These are phyloP conservation scores for Diplodia sapinea DNA, from an alignment of 2,329 filamentous ascomycete genomes.

Conservation along the genomic window DNA sequence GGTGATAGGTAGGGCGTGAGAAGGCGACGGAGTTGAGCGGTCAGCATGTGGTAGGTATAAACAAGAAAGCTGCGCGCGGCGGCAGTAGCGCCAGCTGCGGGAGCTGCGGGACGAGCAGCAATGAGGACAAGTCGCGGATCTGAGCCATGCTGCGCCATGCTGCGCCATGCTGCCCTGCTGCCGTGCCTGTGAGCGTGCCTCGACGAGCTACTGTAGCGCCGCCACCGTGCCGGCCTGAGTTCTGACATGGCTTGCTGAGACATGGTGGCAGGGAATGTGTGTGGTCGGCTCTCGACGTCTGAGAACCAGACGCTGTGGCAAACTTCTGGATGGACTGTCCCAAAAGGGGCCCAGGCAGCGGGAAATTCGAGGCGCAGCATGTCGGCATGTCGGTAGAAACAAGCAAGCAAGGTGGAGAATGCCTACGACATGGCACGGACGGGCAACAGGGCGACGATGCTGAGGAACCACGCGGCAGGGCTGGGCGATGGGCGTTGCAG, in stretches of 20 bases:
- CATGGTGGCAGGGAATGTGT: neutral
- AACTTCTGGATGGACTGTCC: neutral
- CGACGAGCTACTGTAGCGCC: slow-evolving; percentile 12
- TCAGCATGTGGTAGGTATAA: slow-evolving; percentile 8
- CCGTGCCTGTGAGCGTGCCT: neutral
- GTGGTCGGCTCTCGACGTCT: neutral
- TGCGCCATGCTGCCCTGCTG: neutral
- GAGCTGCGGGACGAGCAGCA: slow-evolving; percentile 12
- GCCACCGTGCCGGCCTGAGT: slow-evolving; percentile 8
- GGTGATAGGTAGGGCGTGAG: slow-evolving; percentile 2
- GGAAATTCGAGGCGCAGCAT: neutral
- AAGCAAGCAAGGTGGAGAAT: neutral
- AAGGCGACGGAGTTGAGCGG: slow-evolving; percentile 11
- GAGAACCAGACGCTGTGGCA: no score
- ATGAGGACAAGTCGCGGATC: neutral
- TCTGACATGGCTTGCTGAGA: slow-evolving; percentile 18
- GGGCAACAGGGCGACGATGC: neutral
- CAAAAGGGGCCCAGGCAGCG: no score
- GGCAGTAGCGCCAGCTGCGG: slow-evolving; percentile 20
- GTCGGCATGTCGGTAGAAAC: neutral
- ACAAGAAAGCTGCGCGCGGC: neutral
- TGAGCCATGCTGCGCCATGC: neutral
- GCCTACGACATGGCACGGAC: slow-evolving; percentile 4
- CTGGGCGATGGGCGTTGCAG: neutral
- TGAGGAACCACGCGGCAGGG: slow-evolving; percentile 4